Evolutionary conservation across 169 alveolate species (phyloP).

Genomic region (Plasmodium billcollinsi): DNA sequence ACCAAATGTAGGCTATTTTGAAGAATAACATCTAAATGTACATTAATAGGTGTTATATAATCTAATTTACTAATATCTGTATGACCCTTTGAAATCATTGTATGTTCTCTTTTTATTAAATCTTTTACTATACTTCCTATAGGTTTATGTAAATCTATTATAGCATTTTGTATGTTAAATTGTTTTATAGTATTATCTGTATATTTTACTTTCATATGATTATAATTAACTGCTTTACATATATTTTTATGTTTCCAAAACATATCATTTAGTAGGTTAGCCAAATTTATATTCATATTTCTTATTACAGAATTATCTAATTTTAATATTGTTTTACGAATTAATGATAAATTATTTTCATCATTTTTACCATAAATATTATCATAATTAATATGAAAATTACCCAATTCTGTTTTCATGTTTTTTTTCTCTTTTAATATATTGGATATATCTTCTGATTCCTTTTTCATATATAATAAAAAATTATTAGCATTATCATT

Average conservation of each 20-base stretch:
- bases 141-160: slow-evolving; percentile 53
- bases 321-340: slow-evolving; percentile 23
- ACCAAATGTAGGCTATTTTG: slow-evolving; percentile 38
- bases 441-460: neutral
- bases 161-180: neutral
- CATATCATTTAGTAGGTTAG: slow-evolving; percentile 33
- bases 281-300: slow-evolving; percentile 40
- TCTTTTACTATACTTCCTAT: slow-evolving; percentile 30
- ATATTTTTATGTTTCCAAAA: slow-evolving; percentile 41
- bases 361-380: neutral
- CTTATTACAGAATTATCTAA: slow-evolving; percentile 30
- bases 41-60: slow-evolving; percentile 1
- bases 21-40: slow-evolving; percentile 56
- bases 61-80: neutral
- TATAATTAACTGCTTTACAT: slow-evolving; percentile 50
- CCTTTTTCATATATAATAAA: slow-evolving; percentile 25
- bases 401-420: neutral
- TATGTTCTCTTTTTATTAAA: neutral
- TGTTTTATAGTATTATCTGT: neutral
- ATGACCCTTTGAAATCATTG: neutral
- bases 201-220: slow-evolving; percentile 30
- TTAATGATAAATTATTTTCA: slow-evolving; percentile 16
- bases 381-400: slow-evolving; percentile 7
- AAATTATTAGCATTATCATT: neutral
- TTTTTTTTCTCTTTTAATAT: neutral